Conservation (phyloP, 129 eudicot species). For the Erigeron canadensis region DNA sequence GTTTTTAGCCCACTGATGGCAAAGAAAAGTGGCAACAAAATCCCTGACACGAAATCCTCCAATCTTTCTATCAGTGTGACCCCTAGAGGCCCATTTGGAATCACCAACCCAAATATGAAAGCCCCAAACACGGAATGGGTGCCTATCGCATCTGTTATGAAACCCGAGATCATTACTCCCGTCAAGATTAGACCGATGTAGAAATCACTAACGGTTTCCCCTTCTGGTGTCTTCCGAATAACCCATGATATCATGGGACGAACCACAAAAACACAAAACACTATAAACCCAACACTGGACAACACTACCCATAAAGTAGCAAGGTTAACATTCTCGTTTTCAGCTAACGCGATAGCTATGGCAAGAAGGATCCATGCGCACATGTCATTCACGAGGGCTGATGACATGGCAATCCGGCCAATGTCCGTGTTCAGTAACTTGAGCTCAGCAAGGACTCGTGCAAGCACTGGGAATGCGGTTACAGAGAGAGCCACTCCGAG, state of each 20-base stretch:
- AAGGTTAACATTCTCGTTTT: slow-evolving; percentile 42
- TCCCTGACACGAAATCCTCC: slow-evolving; percentile 80
- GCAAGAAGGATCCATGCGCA: slow-evolving; percentile 78
- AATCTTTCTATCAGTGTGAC: slow-evolving; percentile 64
- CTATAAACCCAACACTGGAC: slow-evolving; percentile 56
- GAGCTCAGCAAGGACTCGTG: slow-evolving; percentile 80
- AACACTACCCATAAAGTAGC: slow-evolving; percentile 78
- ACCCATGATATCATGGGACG: slow-evolving; percentile 58
- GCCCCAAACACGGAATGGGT: slow-evolving; percentile 90
- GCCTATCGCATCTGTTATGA: slow-evolving; percentile 79
- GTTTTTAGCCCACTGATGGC: slow-evolving; percentile 85
- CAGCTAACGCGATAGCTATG: slow-evolving; percentile 79
- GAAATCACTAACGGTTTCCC: slow-evolving; percentile 66
- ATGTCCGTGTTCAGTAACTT: slow-evolving; percentile 72
- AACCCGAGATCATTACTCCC: slow-evolving; percentile 77
- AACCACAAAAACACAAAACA: slow-evolving; percentile 45
- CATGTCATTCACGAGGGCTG: slow-evolving; percentile 76
- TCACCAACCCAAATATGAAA: slow-evolving; percentile 71
- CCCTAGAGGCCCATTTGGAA: slow-evolving; percentile 78
- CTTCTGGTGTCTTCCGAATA: slow-evolving; percentile 60
- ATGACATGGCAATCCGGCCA: slow-evolving; percentile 75
- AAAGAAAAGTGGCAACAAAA: slow-evolving; percentile 68
- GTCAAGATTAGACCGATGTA: slow-evolving; percentile 61
- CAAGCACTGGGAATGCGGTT: slow-evolving; percentile 87
- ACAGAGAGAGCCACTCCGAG: slow-evolving; percentile 83